Percentiles rank a stretch among this genome's conserved stretches.
phyloP scores from a whole-genome alignment of 257 asterid genomes.

The Leptodermis oblonga region DNA sequence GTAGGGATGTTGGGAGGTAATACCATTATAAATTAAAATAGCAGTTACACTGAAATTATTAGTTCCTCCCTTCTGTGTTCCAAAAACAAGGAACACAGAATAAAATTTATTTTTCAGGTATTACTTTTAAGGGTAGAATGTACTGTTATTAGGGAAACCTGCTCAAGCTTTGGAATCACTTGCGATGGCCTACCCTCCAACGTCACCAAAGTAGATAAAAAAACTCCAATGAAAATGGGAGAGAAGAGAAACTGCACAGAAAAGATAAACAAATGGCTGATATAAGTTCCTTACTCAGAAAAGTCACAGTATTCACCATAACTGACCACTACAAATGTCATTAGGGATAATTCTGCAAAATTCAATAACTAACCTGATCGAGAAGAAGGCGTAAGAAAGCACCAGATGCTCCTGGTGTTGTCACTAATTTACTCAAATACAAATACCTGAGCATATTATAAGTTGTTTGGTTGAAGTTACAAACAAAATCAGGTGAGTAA shows the following conservation, averaged over 20 bases:
- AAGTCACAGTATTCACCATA: neutral
- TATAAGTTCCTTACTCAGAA: constrained; percentile 6
- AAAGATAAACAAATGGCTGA: constrained; percentile 3
- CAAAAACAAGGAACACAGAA: neutral
- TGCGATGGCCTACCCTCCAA: constrained; percentile 67
- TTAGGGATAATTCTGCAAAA: neutral
- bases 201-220: constrained; percentile 56
- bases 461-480: neutral
- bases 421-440: constrained; percentile 65
- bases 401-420: constrained; percentile 62
- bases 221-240: constrained; percentile 66
- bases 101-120: neutral
- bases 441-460: constrained; percentile 47
- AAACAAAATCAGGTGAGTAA: neutral
- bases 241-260: constrained; percentile 64
- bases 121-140: neutral
- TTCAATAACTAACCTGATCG: constrained; percentile 60
- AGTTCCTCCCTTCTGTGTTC: neutral
- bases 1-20: neutral
- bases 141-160: constrained; percentile 40
- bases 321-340: neutral
- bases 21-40: neutral
- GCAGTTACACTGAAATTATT: neutral
- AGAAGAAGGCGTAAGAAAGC: constrained; percentile 67
- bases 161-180: constrained; percentile 77